Percentiles rank a stretch among this genome's conserved stretches.
Conservation (phyloP, 139 green algal genomes). For the Astrephomene gubernaculifera region DNA sequence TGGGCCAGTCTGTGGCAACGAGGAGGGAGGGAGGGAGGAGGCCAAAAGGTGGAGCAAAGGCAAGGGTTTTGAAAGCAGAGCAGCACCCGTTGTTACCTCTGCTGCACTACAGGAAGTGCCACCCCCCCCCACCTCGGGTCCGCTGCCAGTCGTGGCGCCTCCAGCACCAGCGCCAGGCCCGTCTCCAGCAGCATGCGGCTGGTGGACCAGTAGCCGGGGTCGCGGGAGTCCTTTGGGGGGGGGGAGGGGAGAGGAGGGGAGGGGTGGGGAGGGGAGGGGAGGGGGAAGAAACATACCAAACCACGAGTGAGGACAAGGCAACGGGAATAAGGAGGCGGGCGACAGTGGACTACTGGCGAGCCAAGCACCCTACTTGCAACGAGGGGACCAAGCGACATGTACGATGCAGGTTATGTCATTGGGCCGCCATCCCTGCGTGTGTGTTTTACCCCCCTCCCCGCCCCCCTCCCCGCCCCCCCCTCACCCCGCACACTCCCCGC, state of each 20-base stretch:
- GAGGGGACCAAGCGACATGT: too few species aligned
- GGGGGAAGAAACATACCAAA: not conserved
- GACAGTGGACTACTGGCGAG: too few species aligned
- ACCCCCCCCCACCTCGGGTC: too few species aligned
- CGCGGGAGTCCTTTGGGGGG: constrained; percentile 44
- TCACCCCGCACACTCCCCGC: constrained; percentile 40
- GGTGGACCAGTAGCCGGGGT: constrained; percentile 82
- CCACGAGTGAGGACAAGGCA: too few species aligned
- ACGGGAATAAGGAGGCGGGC: not conserved
- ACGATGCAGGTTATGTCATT: too few species aligned
- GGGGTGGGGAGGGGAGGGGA: not conserved
- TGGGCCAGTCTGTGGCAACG: too few species aligned
- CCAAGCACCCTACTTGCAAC: too few species aligned
- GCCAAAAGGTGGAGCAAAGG: too few species aligned
- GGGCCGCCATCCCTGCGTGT: too few species aligned
- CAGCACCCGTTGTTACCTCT: too few species aligned
- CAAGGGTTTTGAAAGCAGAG: too few species aligned
- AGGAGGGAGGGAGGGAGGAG: too few species aligned
- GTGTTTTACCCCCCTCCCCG: not conserved
- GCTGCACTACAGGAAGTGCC: not conserved
- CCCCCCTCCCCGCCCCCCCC: not conserved
- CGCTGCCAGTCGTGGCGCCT: constrained; percentile 8
- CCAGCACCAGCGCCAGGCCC: constrained; percentile 61
- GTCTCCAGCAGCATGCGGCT: constrained; percentile 79
- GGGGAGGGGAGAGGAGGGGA: not conserved